These are phyloP conservation scores for Solanum microdontum DNA, from an alignment of 257 asterid genomes.

Conservation along the genomic window DNA sequence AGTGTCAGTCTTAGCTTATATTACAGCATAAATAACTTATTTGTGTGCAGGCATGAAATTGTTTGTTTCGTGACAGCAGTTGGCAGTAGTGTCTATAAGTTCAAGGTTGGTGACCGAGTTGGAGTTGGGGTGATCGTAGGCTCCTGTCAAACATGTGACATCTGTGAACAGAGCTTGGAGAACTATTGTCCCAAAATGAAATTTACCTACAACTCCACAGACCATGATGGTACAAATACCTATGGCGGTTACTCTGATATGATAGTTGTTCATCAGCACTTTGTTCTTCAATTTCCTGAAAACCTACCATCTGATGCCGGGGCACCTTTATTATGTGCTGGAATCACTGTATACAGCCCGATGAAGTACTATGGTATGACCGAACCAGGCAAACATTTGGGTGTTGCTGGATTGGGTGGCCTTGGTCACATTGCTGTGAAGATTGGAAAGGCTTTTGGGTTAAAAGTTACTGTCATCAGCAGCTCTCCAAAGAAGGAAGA, in stretches of 20 bases:
- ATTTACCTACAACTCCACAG: conserved; percentile 26
- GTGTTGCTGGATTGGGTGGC: conserved; percentile 60
- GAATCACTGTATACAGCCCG: conserved; percentile 55
- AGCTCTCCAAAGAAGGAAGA: conserved; percentile 30
- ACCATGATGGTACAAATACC: conserved; percentile 39
- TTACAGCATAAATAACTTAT: neutral
- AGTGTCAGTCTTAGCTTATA: neutral
- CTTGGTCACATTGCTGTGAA: conserved; percentile 68
- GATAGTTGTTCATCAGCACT: conserved; percentile 41
- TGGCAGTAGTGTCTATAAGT: conserved; percentile 35
- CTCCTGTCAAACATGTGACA: conserved; percentile 42
- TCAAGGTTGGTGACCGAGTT: conserved; percentile 44
- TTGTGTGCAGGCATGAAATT: conserved; percentile 48
- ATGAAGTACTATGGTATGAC: conserved; percentile 48
- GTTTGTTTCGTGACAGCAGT: conserved; percentile 38
- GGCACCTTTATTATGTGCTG: conserved; percentile 60
- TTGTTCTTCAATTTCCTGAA: conserved; percentile 42
- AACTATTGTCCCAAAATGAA: conserved; percentile 35
- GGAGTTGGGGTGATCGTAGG: conserved; percentile 60
- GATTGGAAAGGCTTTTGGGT: conserved; percentile 62
- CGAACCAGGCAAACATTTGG: conserved; percentile 50
- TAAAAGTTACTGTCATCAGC: conserved; percentile 53
- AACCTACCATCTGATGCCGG: conserved; percentile 34
- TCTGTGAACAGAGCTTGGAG: conserved; percentile 42
- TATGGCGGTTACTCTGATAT: conserved; percentile 60